Evolutionary conservation across 1,139 yeast species (phyloP).

Genomic region (Tardiomyces digboiensis): DNA sequence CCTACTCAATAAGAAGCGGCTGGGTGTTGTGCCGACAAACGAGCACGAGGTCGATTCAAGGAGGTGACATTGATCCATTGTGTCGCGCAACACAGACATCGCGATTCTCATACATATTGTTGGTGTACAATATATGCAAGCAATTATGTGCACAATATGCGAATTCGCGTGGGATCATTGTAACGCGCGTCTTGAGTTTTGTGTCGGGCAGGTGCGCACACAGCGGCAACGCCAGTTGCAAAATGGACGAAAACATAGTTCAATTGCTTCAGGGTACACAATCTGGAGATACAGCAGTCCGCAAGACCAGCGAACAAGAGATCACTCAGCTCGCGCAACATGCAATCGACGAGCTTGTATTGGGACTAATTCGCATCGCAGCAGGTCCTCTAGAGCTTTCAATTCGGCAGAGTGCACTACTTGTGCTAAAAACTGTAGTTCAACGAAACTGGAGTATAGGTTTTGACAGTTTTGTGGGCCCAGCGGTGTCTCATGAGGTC

Average conservation of each 20-base stretch:
- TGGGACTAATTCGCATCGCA: conserved; percentile 8
- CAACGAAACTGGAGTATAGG: conserved; percentile 82
- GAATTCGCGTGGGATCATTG: no score
- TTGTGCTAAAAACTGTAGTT: conserved; percentile 60
- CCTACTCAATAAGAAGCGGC: no score
- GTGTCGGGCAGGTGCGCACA: no score
- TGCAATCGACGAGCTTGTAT: conserved; percentile 7
- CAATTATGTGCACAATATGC: no score
- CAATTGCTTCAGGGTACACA: neutral
- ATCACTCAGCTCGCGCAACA: conserved; percentile 3
- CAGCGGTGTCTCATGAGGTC: conserved; percentile 41
- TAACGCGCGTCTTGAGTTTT: no score
- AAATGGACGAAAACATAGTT: neutral
- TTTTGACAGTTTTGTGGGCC: conserved; percentile 66
- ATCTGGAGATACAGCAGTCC: conserved; percentile 4
- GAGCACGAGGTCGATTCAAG: no score
- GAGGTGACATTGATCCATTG: no score
- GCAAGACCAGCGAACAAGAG: conserved; percentile 10
- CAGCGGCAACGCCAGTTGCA: no score
- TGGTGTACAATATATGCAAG: no score
- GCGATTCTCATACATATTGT: no score
- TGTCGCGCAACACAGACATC: no score
- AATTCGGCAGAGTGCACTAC: conserved; percentile 53
- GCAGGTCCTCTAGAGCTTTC: conserved; percentile 4
- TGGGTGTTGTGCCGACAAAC: no score